Conservation (phyloP, 305 asterid species). For the Solanum hybrid region DNA sequence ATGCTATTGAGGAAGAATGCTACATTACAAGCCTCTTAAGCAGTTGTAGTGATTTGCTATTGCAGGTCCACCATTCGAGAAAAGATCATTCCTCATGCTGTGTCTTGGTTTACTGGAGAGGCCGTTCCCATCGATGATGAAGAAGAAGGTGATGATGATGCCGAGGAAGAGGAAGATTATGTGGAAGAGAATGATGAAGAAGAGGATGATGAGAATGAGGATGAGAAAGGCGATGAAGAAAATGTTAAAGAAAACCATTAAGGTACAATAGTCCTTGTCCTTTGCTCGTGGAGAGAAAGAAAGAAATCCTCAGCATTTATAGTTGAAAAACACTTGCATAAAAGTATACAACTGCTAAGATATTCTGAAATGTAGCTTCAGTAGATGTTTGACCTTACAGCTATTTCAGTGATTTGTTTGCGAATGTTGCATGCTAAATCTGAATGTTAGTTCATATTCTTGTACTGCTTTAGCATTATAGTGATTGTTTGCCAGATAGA, state of each 20-base stretch:
- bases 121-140: not conserved
- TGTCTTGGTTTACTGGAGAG: constrained; percentile 14
- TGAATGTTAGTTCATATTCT: not conserved
- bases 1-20: not conserved
- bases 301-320: not conserved
- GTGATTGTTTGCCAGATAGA: not conserved
- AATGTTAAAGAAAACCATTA: not conserved
- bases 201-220: too few relatives aligned
- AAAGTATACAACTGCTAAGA: not conserved
- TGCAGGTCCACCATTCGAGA: constrained; percentile 8
- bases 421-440: not conserved
- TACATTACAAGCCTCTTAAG: not conserved
- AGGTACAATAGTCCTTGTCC: not conserved
- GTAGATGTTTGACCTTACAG: not conserved
- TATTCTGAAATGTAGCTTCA: not conserved
- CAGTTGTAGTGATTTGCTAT: not conserved
- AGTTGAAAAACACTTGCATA: not conserved
- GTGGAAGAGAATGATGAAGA: not conserved
- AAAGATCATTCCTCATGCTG: constrained; percentile 2
- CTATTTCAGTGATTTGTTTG: not conserved
- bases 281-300: not conserved
- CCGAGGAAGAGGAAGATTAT: not conserved
- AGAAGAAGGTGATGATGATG: not conserved
- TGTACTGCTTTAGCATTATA: not conserved
- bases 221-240: not conserved